Percentiles rank a stretch among this genome's conserved stretches.
These are phyloP conservation scores for Striga hermonthica DNA, from an alignment of 305 asterid genomes.

Conservation along the genomic window DNA sequence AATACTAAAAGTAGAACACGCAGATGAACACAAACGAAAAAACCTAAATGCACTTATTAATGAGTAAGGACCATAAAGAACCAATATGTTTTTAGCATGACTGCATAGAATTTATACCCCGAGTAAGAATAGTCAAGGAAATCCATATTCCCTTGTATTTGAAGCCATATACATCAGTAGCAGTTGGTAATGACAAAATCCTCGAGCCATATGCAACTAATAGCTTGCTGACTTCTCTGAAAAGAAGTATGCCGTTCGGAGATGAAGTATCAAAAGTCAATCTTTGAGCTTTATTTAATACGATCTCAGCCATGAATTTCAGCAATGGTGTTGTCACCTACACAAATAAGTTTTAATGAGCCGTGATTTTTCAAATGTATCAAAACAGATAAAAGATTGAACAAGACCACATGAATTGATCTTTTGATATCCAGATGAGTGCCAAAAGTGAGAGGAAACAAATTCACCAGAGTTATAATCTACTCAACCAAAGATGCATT, in stretches of 20 bases:
- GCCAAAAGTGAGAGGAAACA: background rate
- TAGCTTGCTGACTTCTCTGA: constrained; percentile 94
- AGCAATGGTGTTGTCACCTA: constrained; percentile 95
- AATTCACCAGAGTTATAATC: constrained; percentile 6
- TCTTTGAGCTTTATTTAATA: constrained; percentile 87
- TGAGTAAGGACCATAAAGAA: constrained; percentile 17
- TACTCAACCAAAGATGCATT: constrained; percentile 15
- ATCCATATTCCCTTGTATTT: constrained; percentile 98
- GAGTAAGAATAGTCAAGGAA: constrained; percentile 69
- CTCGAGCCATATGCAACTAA: constrained; percentile 90
- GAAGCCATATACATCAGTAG: constrained; percentile 78
- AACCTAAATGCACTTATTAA: constrained; percentile 13
- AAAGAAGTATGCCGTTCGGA: constrained; percentile 95
- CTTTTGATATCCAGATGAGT: constrained; percentile 4
- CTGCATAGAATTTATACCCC: constrained; percentile 51
- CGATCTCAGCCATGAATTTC: constrained; percentile 93
- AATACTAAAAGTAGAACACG: constrained; percentile 11
- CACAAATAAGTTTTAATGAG: constrained; percentile 30
- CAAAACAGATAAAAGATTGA: constrained; percentile 12
- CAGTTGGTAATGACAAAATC: constrained; percentile 70
- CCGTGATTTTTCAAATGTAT: constrained; percentile 23
- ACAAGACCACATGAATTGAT: constrained; percentile 13
- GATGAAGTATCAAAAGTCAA: constrained; percentile 93
- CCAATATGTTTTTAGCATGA: constrained; percentile 25
- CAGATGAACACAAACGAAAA: constrained; percentile 26